Evolutionary conservation across 768 basidiomycete genomes (phyloP).

Genomic region (Phylloporus sp.): DNA sequence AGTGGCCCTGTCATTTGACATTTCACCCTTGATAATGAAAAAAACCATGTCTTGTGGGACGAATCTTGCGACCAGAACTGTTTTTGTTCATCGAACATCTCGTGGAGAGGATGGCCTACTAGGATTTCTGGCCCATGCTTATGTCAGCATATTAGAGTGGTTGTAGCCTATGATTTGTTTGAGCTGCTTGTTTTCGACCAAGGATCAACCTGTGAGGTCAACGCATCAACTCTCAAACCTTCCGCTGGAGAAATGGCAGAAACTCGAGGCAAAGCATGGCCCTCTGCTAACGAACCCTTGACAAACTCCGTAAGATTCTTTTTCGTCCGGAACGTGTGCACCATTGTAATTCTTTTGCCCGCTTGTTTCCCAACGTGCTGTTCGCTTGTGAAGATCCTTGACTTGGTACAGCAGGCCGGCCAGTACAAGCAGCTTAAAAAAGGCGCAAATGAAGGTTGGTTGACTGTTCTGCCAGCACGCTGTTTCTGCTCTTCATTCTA

Average conservation of each 20-base stretch:
- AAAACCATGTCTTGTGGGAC: too few species aligned
- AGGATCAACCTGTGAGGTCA: constrained; percentile 90
- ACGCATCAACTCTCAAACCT: constrained; percentile 8
- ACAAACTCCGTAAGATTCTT: constrained; percentile 74
- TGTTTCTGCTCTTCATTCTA: not conserved
- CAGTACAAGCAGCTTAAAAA: constrained; percentile 99
- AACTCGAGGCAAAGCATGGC: constrained; percentile 78
- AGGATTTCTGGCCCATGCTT: constrained; percentile 9
- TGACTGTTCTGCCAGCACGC: not conserved
- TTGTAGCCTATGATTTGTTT: not conserved
- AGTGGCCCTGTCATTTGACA: too few species aligned
- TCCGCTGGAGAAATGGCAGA: constrained; percentile 51
- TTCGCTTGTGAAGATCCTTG: constrained; percentile 65
- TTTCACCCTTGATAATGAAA: too few species aligned
- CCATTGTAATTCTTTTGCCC: not conserved
- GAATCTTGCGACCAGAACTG: too few species aligned
- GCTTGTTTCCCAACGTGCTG: not conserved
- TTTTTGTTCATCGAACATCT: too few species aligned
- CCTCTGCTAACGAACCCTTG: constrained; percentile 75
- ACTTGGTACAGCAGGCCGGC: constrained; percentile 91
- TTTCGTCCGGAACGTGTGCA: not conserved
- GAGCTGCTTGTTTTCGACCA: constrained; percentile 52
- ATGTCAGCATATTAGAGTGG: constrained; percentile 8
- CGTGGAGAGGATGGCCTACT: too few species aligned
- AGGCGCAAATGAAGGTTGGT: constrained; percentile 93